phyloP scores from a whole-genome alignment of 768 basidiomycete species.

The Leccinum ochraceum region DNA sequence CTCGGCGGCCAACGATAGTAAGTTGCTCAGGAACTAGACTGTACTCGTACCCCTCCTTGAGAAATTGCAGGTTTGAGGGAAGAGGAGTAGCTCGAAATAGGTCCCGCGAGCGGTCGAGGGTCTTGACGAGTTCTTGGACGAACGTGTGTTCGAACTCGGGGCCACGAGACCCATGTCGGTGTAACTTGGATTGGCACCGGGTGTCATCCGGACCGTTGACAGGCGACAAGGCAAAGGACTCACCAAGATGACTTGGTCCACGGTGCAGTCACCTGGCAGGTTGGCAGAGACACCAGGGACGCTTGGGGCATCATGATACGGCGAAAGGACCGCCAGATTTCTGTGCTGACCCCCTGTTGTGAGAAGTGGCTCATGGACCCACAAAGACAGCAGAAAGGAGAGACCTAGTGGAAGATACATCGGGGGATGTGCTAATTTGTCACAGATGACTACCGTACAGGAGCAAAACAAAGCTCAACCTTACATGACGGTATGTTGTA shows the following conservation, averaged over 20 bases:
- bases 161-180: slow-evolving; percentile 43
- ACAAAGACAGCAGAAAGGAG: slow-evolving; percentile 12
- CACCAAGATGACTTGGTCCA: slow-evolving; percentile 43
- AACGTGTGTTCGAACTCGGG: slow-evolving; percentile 35
- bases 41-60: slow-evolving; percentile 39
- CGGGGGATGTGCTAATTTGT: background rate
- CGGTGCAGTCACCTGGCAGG: slow-evolving; percentile 40
- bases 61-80: slow-evolving; percentile 36
- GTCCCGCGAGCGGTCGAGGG: slow-evolving; percentile 29
- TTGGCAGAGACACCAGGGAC: slow-evolving; percentile 28
- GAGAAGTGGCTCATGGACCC: background rate
- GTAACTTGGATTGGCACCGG: slow-evolving; percentile 32
- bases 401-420: slow-evolving; percentile 17
- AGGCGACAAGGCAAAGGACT: background rate
- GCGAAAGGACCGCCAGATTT: slow-evolving; percentile 36
- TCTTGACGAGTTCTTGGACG: slow-evolving; percentile 35
- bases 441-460: too few relatives aligned
- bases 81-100: slow-evolving; percentile 31
- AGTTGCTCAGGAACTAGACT: slow-evolving; percentile 37
- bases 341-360: background rate
- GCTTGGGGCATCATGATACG: slow-evolving; percentile 36
- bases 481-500: background rate
- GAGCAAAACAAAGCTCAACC: background rate
- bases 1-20: slow-evolving; percentile 37
- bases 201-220: background rate